Conservation (phyloP, 2,329 filamentous ascomycete genomes). For the Trichoderma sp. region DNA sequence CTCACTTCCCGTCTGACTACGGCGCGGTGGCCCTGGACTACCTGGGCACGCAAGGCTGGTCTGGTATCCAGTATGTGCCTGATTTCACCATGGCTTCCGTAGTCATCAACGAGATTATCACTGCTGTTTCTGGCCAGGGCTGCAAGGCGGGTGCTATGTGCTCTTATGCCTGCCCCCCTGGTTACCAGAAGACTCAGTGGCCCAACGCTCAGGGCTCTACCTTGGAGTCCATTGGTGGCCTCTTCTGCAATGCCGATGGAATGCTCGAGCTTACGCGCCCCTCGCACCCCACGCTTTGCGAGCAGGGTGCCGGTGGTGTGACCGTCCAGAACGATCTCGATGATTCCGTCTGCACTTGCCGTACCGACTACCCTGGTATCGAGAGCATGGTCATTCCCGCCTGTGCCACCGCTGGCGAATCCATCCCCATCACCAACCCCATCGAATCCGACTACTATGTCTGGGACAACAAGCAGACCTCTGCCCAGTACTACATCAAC, state of each 20-base stretch:
- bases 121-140: slow-evolving; percentile 61
- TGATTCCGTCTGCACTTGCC: slow-evolving; percentile 75
- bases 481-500: slow-evolving; percentile 97
- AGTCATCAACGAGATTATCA: slow-evolving; percentile 67
- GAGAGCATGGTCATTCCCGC: slow-evolving; percentile 86
- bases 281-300: slow-evolving; percentile 72
- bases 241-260: slow-evolving; percentile 74
- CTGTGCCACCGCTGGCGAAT: slow-evolving; percentile 61
- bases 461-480: slow-evolving; percentile 75
- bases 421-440: slow-evolving; percentile 73
- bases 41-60: slow-evolving; percentile 74
- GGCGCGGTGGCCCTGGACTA: slow-evolving; percentile 74
- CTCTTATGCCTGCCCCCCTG: slow-evolving; percentile 90
- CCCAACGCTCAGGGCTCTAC: slow-evolving; percentile 75
- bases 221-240: slow-evolving; percentile 84
- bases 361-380: slow-evolving; percentile 93
- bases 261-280: slow-evolving; percentile 78
- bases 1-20: slow-evolving; percentile 75
- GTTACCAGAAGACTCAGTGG: slow-evolving; percentile 94
- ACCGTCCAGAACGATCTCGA: slow-evolving; percentile 74
- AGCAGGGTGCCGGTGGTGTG: slow-evolving; percentile 70
- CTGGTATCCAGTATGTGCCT: slow-evolving; percentile 71
- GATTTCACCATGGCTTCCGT: slow-evolving; percentile 53
- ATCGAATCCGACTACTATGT: slow-evolving; percentile 72
- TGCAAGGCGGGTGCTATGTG: slow-evolving; percentile 73